Percentiles rank a stretch among this genome's conserved stretches.
Evolutionary conservation across 2,329 filamentous ascomycete species (phyloP).

Genomic region (Ceratocystis papillata): DNA sequence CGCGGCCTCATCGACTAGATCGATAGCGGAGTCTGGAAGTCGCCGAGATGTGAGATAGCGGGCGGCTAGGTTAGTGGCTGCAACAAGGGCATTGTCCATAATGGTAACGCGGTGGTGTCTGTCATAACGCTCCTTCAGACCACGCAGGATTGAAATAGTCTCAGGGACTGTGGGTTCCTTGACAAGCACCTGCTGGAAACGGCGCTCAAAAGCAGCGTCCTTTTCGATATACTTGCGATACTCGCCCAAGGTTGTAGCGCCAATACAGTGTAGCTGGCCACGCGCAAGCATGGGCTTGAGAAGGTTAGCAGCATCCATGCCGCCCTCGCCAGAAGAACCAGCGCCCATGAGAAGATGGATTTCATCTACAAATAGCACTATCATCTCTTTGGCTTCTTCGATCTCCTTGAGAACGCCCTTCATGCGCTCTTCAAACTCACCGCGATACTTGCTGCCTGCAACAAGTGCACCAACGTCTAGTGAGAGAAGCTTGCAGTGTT

Average conservation of each 20-base stretch:
- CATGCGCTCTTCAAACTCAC: conserved; percentile 98
- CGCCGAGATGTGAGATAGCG: conserved; percentile 85
- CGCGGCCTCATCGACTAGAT: conserved; percentile 90
- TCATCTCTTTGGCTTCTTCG: conserved; percentile 85
- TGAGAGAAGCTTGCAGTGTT: conserved; percentile 85
- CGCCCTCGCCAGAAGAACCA: conserved; percentile 84
- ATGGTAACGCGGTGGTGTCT: conserved; percentile 97
- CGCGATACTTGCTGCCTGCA: conserved; percentile 94
- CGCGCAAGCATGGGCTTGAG: conserved; percentile 97
- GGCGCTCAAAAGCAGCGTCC: conserved; percentile 92
- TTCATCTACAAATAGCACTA: conserved; percentile 96
- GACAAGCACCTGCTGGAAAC: conserved; percentile 96
- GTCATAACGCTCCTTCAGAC: conserved; percentile 95
- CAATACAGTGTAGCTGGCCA: conserved; percentile 94
- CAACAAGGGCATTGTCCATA: conserved; percentile 82
- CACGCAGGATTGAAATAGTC: conserved; percentile 95
- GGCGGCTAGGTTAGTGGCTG: conserved; percentile 80
- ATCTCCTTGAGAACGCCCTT: conserved; percentile 98
- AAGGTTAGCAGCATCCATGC: conserved; percentile 97
- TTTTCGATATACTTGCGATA: conserved; percentile 99
- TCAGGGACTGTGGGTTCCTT: conserved; percentile 84
- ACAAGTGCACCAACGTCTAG: conserved; percentile 92
- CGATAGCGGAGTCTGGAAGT: conserved; percentile 91
- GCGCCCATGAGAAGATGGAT: conserved; percentile 98
- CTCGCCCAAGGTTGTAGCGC: conserved; percentile 86